Evolutionary conservation across 1,284 basidiomycete genomes (phyloP), one percentile per base, ranked within the genome.

Genomic region (Hypsizygus ulmarius): DNA sequence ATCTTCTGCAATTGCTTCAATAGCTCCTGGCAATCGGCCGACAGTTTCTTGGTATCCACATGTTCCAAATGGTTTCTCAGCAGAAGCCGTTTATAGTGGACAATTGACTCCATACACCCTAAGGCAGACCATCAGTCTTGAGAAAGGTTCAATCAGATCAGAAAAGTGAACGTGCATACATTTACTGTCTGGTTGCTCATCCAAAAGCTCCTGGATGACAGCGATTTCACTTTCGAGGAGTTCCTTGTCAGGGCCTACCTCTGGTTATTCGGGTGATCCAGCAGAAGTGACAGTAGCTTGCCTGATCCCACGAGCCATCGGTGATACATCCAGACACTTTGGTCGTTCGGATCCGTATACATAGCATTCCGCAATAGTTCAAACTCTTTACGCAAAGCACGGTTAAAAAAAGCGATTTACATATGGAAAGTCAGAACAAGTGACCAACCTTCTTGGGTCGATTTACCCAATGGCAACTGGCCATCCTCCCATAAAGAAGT

Each of bases 311-410:
- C 77, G 0, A 99, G 78, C 95, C 96, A 99, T 12, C 93, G 82
- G 62, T 99, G 97, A 65, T 99, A 99, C 47, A 98, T 83, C 97
- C 97, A 99, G 0, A 93, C 93, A 52, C 91, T 94, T 66, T 97
- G 94, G 66, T 99, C 97, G 40, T 83, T 81, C 1, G 97, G 97
- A 64, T 98, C 96, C 0, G 95, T 97, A 70, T 93, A 99, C 71
- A 99, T 82, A 0, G 96, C 97, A 61, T 97, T 93, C 55, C 87
- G 82, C 15, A 97, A 86, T 9, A 97, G 75, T 39, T 96, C 92
- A 60, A 96, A 91, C 63, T 99, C 97, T 93, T 62, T 29, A 35
- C 18, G 29, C n/a, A n/a, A 32, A 53, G 18, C 27, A 32, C 14
- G 44, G 33, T 21, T 5, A 14, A 12, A 34, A 11, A 29, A 14